Evolutionary conservation across 148 eudicot species (phyloP).

Genomic region (Limonium bicolor): DNA sequence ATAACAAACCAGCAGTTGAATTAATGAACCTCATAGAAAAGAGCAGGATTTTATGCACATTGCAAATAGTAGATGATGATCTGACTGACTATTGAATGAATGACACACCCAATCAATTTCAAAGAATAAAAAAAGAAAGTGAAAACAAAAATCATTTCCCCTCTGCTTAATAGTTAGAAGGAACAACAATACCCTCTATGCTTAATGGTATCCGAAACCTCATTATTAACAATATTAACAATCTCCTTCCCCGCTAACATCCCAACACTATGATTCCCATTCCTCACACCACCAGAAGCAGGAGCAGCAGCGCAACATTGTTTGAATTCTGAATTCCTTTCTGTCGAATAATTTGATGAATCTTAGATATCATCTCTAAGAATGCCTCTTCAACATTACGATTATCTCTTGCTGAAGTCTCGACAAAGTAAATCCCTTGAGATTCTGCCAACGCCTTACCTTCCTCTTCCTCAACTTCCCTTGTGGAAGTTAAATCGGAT

Average conservation of each 20-base stretch:
- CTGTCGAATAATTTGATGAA: neutral
- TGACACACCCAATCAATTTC: too few relatives aligned
- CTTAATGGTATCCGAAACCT: constrained; percentile 4
- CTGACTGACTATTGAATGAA: too few relatives aligned
- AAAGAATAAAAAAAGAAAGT: too few relatives aligned
- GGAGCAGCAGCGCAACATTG: neutral
- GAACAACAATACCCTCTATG: constrained; percentile 2
- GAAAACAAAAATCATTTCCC: too few relatives aligned
- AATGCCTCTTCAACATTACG: constrained; percentile 3
- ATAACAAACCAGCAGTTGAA: too few relatives aligned
- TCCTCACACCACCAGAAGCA: neutral
- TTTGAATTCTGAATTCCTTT: constrained; percentile 1
- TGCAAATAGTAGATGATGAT: too few relatives aligned
- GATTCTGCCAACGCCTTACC: constrained; percentile 2
- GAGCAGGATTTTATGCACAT: too few relatives aligned
- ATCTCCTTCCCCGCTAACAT: neutral
- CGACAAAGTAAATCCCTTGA: constrained; percentile 2
- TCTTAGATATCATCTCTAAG: neutral
- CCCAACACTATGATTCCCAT: neutral
- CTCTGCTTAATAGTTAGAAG: too few relatives aligned
- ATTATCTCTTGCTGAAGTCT: constrained; percentile 5
- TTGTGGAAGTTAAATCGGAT: constrained; percentile 4
- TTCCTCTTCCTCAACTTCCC: constrained; percentile 5
- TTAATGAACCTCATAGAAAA: too few relatives aligned
- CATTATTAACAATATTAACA: constrained; percentile 1